Evolutionary conservation across 345 rosid genomes (phyloP), one percentile per base, ranked within the genome.

Genomic region (Aethionema arabicum): DNA sequence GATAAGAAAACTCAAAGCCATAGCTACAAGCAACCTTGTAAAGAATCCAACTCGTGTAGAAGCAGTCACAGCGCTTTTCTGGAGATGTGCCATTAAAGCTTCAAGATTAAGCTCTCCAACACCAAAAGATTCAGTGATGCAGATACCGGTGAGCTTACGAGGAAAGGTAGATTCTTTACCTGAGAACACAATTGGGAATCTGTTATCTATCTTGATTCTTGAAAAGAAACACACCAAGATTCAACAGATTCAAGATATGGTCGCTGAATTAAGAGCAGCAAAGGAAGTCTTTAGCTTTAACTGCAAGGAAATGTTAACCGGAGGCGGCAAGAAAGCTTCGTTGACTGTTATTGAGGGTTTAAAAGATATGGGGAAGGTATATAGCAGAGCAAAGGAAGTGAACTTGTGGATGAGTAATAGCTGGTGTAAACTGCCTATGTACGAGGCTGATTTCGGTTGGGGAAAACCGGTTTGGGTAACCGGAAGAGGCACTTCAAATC

Each of bases 381-480:
- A 10, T n/a, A 54, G 53, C 49, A 67, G 62, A 11, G 59, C 70
- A 31, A 35, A 12, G 0, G 66, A 77, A 14, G 12, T 76, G 10
- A 74, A 70, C 8, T 7, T 53, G 3, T 72, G 65, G 49, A 59
- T 59, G 11, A 77, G 83, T 58, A 69, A 68, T 12, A 83, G 82
- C 36, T 72, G 75, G 66, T 72, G 78, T 35, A 66, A 65, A 12
- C 77, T 79, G 3, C 78, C 81, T 0, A 9, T 68, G 39, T 81
- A 81, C 5, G 82, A 65, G 36, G 72, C 66, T 3, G 83, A 85
- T 61, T 85, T 79, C 10, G 83, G 88, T 2, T 85, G 88, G 86
- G 85, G 84, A 39, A 74, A 57, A 27, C 85, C 88, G n/a, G 66
- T 38, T 48, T 59, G 73, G 78, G 73, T 74, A 16, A 73, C 78